Conservation (phyloP, 2,329 filamentous ascomycete species). For the Monosporascus sp. region DNA sequence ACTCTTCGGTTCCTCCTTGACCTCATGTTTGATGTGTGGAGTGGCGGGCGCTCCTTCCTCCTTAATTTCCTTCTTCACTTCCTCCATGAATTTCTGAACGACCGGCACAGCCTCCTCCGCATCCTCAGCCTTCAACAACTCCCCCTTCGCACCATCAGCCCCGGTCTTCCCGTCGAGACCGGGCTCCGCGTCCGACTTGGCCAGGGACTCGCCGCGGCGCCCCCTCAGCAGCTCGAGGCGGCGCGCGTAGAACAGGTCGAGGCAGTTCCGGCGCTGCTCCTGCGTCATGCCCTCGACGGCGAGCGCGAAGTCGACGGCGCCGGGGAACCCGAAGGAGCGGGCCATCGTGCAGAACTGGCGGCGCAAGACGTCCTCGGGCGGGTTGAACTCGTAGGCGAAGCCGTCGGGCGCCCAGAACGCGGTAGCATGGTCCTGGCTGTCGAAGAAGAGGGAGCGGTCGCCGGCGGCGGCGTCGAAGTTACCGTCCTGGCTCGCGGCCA, state of each 20-base stretch:
- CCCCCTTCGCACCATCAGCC: neutral
- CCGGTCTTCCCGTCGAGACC: neutral
- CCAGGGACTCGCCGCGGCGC: conserved; percentile 9
- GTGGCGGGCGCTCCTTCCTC: conserved; percentile 3
- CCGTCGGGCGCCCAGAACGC: conserved; percentile 19
- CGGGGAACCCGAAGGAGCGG: conserved; percentile 67
- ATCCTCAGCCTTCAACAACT: neutral
- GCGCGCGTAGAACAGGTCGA: conserved; percentile 74
- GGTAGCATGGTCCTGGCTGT: conserved; percentile 32
- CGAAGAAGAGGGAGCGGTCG: conserved; percentile 53
- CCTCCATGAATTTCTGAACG: neutral
- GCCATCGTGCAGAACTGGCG: conserved; percentile 93
- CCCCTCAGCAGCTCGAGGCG: conserved; percentile 49
- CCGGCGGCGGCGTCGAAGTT: conserved; percentile 43
- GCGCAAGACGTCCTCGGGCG: conserved; percentile 65
- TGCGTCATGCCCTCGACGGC: conserved; percentile 89
- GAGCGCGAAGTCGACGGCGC: conserved; percentile 78
- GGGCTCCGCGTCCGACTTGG: conserved; percentile 1
- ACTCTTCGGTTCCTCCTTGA: neutral
- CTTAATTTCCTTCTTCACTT: conserved; percentile 1
- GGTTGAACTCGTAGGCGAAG: conserved; percentile 56
- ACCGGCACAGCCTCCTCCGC: neutral
- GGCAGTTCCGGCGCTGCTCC: conserved; percentile 68
- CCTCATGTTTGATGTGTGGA: conserved; percentile 9
- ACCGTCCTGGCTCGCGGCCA: conserved; percentile 40